These are phyloP conservation scores for Pseudogymnoascus sp. DNA, from an alignment of 2,329 filamentous ascomycete genomes.

Conservation along the genomic window DNA sequence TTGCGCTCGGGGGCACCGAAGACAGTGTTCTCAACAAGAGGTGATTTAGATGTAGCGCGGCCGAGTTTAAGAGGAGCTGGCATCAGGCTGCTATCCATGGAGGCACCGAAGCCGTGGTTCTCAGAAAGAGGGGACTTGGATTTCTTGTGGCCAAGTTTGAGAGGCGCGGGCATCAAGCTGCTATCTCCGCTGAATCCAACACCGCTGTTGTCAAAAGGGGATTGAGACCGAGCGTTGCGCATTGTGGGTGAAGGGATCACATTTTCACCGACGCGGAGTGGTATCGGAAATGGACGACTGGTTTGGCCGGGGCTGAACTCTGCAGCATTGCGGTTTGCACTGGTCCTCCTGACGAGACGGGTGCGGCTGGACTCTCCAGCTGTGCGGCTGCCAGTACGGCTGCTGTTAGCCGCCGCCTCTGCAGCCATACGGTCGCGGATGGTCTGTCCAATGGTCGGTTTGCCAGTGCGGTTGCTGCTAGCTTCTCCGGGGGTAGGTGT, in stretches of 20 bases:
- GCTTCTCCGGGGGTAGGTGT: neutral
- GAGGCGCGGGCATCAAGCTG: neutral
- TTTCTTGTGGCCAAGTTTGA: neutral
- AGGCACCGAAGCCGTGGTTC: neutral
- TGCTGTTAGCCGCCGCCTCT: neutral
- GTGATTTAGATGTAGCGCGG: neutral
- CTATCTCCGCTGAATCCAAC: neutral
- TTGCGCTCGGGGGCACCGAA: neutral
- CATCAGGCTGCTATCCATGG: neutral
- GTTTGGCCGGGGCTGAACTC: neutral
- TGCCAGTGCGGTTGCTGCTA: too few relatives aligned
- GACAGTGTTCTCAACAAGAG: neutral
- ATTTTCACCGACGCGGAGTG: neutral
- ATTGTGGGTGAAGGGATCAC: neutral
- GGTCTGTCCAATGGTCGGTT: too few relatives aligned
- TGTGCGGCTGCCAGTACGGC: neutral
- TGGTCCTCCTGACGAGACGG: neutral
- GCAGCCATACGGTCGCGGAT: too few relatives aligned
- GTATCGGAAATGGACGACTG: neutral
- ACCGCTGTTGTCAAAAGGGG: neutral
- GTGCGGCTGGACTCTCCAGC: neutral
- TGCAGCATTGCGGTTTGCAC: neutral
- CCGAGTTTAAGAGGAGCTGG: neutral
- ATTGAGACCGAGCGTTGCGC: neutral
- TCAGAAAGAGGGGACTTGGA: neutral